A percentile compares a stretch with the other conserved stretches of the same genome.
These are phyloP conservation scores for Colletotrichum sp. DNA, from an alignment of 2,329 filamentous ascomycete species.

Conservation along the genomic window DNA sequence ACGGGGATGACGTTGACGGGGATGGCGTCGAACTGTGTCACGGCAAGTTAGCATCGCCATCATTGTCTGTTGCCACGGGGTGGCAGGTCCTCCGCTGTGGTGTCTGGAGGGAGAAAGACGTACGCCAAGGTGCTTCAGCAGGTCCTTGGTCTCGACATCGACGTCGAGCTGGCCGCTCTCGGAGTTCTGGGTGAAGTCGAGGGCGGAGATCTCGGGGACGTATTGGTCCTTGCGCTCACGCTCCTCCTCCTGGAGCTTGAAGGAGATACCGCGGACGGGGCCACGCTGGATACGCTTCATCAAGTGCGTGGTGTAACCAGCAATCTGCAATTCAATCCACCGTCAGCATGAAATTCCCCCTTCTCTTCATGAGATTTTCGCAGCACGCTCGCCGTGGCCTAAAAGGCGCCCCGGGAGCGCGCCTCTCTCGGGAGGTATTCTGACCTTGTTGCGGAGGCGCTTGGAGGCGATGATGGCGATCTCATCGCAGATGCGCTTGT, in stretches of 20 bases:
- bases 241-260: constrained; percentile 99
- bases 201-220: constrained; percentile 97
- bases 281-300: constrained; percentile 99
- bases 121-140: constrained; percentile 99
- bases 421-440: constrained; percentile 22
- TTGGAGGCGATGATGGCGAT: constrained; percentile 99
- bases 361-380: no score
- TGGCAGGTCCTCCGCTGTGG: background rate
- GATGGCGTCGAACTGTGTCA: constrained; percentile 87
- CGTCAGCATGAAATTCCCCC: background rate
- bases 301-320: constrained; percentile 96
- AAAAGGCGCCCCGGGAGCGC: background rate
- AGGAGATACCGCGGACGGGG: constrained; percentile 99
- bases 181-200: constrained; percentile 95
- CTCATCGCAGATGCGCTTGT: constrained; percentile 99
- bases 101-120: constrained; percentile 46
- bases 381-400: background rate
- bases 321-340: constrained; percentile 65
- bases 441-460: constrained; percentile 98
- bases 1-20: constrained; percentile 95
- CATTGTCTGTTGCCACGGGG: background rate
- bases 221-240: constrained; percentile 99
- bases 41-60: constrained; percentile 29
- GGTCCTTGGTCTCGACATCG: constrained; percentile 97
- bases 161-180: constrained; percentile 94